Base-by-base conservation (phyloP, 257 asterid species). In the Fraxinus cuspidata region DNA sequence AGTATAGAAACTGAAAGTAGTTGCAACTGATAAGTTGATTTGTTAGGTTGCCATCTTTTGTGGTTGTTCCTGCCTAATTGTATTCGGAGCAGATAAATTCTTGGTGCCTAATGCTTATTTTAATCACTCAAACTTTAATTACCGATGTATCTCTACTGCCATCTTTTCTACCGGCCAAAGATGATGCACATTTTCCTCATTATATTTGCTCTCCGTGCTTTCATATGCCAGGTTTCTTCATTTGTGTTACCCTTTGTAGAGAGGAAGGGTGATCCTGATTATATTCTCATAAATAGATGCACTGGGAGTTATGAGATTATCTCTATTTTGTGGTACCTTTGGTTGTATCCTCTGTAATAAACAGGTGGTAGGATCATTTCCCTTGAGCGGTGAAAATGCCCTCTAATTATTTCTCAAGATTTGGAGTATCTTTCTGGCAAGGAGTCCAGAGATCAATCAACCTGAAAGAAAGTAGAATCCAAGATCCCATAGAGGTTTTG, bases 221-320 rank as follows among this genome's bases (percentile, higher is more conserved):
- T 47, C 31, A 31, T 42, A 25, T 76, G 64, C 65, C 83, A 72
- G 83, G 73, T 84, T 69, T 64, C 66, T 79, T 79, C 56, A 27
- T 77, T 78, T 76, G 56, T 53, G 53, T 53, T 32, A 74, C 78
- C 64, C 73, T 71, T 28, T 53, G 34, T 63, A 64, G 42, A 60
- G 83, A 80, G 70, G 83, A 73, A 53, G 72, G 79, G 21, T 63
- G 73, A 71, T 70, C 27, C 78, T 70, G 83, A 71, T 42, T 65
- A 40, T n/a, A 72, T 60, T 74, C 67, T 76, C 83, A 53, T 76
- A 74, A 64, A 79, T 83, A 83, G 77, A 85, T 86, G 91, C 81
- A 77, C 11, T 71, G 71, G 86, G 82, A 86, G 90, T 88, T 85
- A 90, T 93, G 98, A 93, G 83, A 93, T 88, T 84, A 74, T 83